Evolutionary conservation across 2,329 filamentous ascomycete species (phyloP), one percentile per base, ranked within the genome.

Genomic region (Alternaria panax): DNA sequence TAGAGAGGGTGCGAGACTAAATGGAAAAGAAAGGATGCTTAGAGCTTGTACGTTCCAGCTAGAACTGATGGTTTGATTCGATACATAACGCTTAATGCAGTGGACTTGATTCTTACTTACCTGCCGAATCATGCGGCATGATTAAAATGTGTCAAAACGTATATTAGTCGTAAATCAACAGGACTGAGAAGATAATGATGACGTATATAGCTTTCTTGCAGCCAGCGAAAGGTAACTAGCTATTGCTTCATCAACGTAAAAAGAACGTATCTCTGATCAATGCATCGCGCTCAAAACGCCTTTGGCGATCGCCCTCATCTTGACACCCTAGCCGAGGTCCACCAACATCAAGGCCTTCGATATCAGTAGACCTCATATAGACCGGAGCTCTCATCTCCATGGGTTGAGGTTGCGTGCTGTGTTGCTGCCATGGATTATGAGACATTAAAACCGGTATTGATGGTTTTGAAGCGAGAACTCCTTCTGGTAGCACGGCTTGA

Each of bases 241-340:
- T 14, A 7, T 34, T 24, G 5, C 28, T n/a, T 16, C 20, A 48
- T 48, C 16, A 48, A 24, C 30, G 30, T 36, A 48, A 7, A 36
- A 36, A 48, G 45, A 48, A 48, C 45, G 28, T 34, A 48, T 48
- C 45, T 48, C 45, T 48, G 5, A 28, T 48, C 45, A 48, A 48
- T 4, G 45, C 20, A 25, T 47, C 28, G 7, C 45, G 45, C 45
- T 47, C 45, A 14, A 32, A n/a, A 32, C 28, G 45, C 28, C 45
- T 34, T 14, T 47, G 18, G 28, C 28, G 45, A 18, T 24, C 45
- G 5, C 30, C 32, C 45, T 48, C 45, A 18, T 48, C 18, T 4
- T 25, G 20, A 4, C 50, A 27, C 11, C 16, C 20, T 2, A 6
- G 16, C 8, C 4, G 25, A n/a, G 2, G 12, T 47, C 18, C 14